Base-by-base conservation (phyloP, 441 rosid species). In the Hypseocharis bilobata region DNA sequence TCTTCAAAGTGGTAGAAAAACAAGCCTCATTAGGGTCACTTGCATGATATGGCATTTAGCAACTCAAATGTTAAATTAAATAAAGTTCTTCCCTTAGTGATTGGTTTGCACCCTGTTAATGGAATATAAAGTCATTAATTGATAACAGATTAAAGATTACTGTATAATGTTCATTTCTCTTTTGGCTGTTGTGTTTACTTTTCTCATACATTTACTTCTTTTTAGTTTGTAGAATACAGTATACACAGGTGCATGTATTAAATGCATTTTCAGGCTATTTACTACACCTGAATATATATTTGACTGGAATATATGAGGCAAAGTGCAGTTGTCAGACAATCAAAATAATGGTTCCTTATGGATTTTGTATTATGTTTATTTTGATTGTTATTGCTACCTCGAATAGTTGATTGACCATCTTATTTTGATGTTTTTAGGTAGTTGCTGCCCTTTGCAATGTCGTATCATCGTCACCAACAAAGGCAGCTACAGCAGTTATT, bases 381-480 rank as follows among this genome's bases (percentile, higher is more conserved):
- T 14, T 66, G 20, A 25, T 70, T 23, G 47, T 14, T 45, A 27
- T 19, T 64, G 36, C 23, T 66, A 25, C 27, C 16, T 17, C 45
- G 29, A 30, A 19, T 27, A 13, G 26, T 54, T 62, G 32, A 25
- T 45, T 69, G 63, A 68, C 66, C 3, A 27, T 20, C 32, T 22
- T 72, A 27, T 68, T 51, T 69, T 20, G 51, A 59, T 79, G 62
- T 51, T 30, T 66, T 45, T 74, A 93, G 99, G 99, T 93, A 56
- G 96, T 91, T 59, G 97, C 89, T 67, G 99, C 99, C 20, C 77
- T 93, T 58, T 91, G 99, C 88, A 89, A 93, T 69, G 99, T 93
- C 2, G 99, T 93, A 66, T 82, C 91, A 49, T 87, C 97, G 57
- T 82, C 96, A 0, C 97, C 99, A 63, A 72, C 96, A 60, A 93